Evolutionary conservation across 2,329 filamentous ascomycete species (phyloP), one percentile per base, ranked within the genome.

Genomic region (Venturiaceae sp.): DNA sequence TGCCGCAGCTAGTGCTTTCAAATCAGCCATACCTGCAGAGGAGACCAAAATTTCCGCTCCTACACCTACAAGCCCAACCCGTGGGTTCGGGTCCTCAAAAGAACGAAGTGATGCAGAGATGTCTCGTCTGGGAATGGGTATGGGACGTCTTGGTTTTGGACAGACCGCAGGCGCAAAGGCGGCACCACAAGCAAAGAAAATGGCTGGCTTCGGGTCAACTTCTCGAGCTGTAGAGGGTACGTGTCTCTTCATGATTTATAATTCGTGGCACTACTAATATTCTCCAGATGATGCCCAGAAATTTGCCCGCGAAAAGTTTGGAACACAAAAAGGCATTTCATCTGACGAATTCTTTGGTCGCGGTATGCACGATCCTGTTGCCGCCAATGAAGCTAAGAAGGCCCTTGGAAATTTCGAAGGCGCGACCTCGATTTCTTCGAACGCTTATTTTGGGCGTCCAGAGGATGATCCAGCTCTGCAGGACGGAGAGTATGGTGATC

Each of bases 281-380:
- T 33, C 46, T 47, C 19, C 66, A 79, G 82, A 84, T 53, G 90
- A 96, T 60, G 85, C 87, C 58, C 84, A 96, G 67, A 85, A 83
- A 68, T 95, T 90, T 69, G 90, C 92, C 5, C 88, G 89, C 66
- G 78, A 83, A 68, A 96, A 96, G 73, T 99, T 99, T 68, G 92
- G 92, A 61, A 75, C 74, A 46, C 94, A 99, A 72, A 97, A 97
- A 79, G 89, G 89, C 65, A 99, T 99, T 65, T 96, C 91, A 0
- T 96, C 92, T 0, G 94, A 99, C 71, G 94, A 99, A 71, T 99
- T 95, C 80, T 99, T 99, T 70, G 91, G 92, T 67, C 92, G 94
- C 71, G 90, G 91, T 57, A 77, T 82, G 58, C 97, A 86, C 73
- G 92, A 99, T 70, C 85, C 92, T 37, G 80, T 80, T 58, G 83